These are phyloP conservation scores for Nitzschia sp. DNA, from an alignment of 108 stramenopile genomes.

Conservation along the genomic window DNA sequence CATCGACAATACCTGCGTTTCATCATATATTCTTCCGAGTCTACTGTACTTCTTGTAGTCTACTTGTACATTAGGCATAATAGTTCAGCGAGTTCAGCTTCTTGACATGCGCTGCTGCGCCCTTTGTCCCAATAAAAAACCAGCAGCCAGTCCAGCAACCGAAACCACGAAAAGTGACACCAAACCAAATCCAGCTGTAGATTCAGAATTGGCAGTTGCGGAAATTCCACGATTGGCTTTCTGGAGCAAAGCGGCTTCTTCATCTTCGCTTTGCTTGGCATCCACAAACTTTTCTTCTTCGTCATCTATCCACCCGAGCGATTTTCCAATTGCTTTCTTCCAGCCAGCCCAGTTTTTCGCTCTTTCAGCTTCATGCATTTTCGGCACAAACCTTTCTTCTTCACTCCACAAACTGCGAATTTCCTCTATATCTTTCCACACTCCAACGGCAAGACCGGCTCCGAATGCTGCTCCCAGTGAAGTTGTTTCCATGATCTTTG, in stretches of 20 bases:
- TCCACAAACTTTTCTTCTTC: slow-evolving; percentile 10
- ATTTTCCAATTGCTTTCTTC: slow-evolving; percentile 89
- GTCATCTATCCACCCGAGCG: slow-evolving; percentile 77
- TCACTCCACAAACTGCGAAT: slow-evolving; percentile 74
- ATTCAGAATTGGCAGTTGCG: not conserved
- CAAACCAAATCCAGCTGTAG: not conserved
- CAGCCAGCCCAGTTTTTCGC: slow-evolving; percentile 74
- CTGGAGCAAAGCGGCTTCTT: not conserved
- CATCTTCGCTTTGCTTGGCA: slow-evolving; percentile 2
- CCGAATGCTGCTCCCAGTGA: slow-evolving; percentile 95
- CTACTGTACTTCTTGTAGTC: too few species aligned
- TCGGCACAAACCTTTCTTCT: slow-evolving; percentile 68
- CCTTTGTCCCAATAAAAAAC: not conserved
- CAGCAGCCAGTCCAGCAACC: not conserved
- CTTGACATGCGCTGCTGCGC: too few species aligned
- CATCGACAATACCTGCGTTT: too few species aligned
- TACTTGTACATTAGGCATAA: too few species aligned
- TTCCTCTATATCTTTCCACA: slow-evolving; percentile 88
- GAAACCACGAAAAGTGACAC: not conserved
- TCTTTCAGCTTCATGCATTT: slow-evolving; percentile 63
- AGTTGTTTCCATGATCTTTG: slow-evolving; percentile 91
- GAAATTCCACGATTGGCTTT: not conserved
- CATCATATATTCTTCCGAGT: too few species aligned
- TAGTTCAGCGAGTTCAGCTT: too few species aligned
- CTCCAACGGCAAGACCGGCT: slow-evolving; percentile 94